Conservation (phyloP, 177 flowering plant species). For the Tripterygium wilfordii region DNA sequence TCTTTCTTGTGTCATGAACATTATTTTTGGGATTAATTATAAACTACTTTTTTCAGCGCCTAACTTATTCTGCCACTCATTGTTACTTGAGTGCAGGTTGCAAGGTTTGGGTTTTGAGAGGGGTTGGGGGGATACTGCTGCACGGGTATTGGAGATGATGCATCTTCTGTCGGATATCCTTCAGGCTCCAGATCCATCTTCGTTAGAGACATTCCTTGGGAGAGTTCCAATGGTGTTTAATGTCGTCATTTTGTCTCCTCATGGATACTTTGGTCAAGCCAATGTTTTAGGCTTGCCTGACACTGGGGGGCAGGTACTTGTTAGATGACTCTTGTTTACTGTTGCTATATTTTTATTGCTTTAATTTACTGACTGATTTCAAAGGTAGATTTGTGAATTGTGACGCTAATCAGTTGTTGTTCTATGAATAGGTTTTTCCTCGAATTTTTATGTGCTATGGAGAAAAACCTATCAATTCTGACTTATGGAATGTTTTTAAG, state of each 20-base stretch:
- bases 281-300: slow-evolving; percentile 96
- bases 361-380: too few relatives aligned
- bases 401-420: too few relatives aligned
- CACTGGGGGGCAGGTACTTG: slow-evolving; percentile 95
- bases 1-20: background rate
- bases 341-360: too few relatives aligned
- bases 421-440: too few relatives aligned
- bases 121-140: slow-evolving; percentile 94
- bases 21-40: background rate
- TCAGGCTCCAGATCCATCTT: slow-evolving; percentile 95
- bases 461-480: too few relatives aligned
- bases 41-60: background rate
- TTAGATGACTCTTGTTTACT: too few relatives aligned
- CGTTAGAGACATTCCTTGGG: slow-evolving; percentile 81
- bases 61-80: background rate
- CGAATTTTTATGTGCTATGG: too few relatives aligned
- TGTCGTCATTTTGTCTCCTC: slow-evolving; percentile 88
- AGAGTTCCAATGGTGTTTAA: slow-evolving; percentile 95
- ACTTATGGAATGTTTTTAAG: too few relatives aligned
- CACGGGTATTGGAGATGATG: slow-evolving; percentile 61
- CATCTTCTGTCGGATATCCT: slow-evolving; percentile 85
- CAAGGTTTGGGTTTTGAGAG: slow-evolving; percentile 93
- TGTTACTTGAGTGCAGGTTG: slow-evolving; percentile 35
- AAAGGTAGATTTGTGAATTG: too few relatives aligned
- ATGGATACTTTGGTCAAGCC: slow-evolving; percentile 99